These are phyloP conservation scores for Nicotiana tabacum DNA, from an alignment of 257 asterid genomes.

Conservation along the genomic window DNA sequence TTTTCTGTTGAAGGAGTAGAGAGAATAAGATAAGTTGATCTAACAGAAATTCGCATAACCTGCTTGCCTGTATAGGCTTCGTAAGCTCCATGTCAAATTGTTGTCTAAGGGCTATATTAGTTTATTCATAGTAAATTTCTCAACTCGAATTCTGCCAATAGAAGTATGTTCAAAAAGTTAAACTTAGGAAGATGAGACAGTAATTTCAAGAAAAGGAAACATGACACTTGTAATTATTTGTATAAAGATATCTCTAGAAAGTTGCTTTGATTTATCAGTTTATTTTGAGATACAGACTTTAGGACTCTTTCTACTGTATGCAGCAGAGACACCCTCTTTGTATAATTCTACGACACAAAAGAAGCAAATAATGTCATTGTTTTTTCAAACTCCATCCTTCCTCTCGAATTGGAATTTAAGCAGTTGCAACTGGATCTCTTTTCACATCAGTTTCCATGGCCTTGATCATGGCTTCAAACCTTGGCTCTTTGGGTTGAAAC, in stretches of 20 bases:
- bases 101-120: background rate
- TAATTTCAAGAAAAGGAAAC: background rate
- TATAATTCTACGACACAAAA: background rate
- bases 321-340: background rate
- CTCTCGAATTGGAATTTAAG: background rate
- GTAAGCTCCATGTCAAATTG: no score
- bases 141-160: background rate
- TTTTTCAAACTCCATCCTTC: background rate
- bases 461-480: slow-evolving; percentile 25
- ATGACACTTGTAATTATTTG: background rate
- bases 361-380: background rate
- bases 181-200: background rate
- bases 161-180: background rate
- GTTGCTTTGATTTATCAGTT: background rate
- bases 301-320: background rate
- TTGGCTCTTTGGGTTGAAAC: slow-evolving; percentile 29
- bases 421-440: slow-evolving; percentile 9
- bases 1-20: background rate
- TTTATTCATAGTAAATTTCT: background rate
- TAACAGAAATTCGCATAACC: no score
- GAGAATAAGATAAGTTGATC: background rate
- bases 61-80: no score
- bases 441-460: slow-evolving; percentile 1
- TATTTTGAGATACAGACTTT: background rate
- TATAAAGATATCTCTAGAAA: background rate